Evolutionary conservation across 306 rosid genomes (phyloP).

Genomic region (Inga oerstediana): DNA sequence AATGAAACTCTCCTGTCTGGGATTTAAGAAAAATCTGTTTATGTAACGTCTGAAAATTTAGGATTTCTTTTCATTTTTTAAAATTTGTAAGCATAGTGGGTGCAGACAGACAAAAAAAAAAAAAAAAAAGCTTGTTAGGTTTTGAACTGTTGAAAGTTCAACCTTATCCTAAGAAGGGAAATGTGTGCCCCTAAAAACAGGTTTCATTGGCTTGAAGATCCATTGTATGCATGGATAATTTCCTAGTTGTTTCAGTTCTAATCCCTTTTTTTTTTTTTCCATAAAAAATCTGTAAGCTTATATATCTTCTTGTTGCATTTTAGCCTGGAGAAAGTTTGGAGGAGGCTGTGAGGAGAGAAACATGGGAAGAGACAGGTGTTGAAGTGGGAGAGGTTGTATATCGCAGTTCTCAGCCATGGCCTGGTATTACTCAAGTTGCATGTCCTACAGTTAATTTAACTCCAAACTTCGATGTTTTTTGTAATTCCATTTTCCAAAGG

Average conservation of each 20-base stretch:
- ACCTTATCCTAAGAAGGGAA: slow-evolving; percentile 12
- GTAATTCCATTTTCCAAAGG: neutral
- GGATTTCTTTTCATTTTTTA: slow-evolving; percentile 14
- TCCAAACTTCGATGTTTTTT: slow-evolving; percentile 8
- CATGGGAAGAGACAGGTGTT: slow-evolving; percentile 96
- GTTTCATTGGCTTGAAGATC: slow-evolving; percentile 28
- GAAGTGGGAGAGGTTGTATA: slow-evolving; percentile 92
- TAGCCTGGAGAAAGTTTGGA: slow-evolving; percentile 98
- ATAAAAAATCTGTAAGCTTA: neutral
- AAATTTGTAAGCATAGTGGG: slow-evolving; percentile 8
- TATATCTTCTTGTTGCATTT: slow-evolving; percentile 30
- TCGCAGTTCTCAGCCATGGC: slow-evolving; percentile 98
- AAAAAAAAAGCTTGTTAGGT: neutral
- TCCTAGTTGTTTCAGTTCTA: slow-evolving; percentile 7
- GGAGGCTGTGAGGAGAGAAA: slow-evolving; percentile 96
- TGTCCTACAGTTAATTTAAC: neutral
- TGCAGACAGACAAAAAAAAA: slow-evolving; percentile 15
- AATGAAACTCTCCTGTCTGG: slow-evolving; percentile 7
- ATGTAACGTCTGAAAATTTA: slow-evolving; percentile 4
- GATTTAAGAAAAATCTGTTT: neutral
- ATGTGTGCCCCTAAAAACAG: slow-evolving; percentile 15
- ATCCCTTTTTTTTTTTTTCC: neutral
- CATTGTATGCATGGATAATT: slow-evolving; percentile 7
- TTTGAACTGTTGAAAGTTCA: slow-evolving; percentile 18
- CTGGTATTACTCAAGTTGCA: slow-evolving; percentile 57